A percentile compares a stretch with the other conserved stretches of the same genome.
phyloP scores from a whole-genome alignment of 768 basidiomycete species.

The Tricholoma hemisulphureum region DNA sequence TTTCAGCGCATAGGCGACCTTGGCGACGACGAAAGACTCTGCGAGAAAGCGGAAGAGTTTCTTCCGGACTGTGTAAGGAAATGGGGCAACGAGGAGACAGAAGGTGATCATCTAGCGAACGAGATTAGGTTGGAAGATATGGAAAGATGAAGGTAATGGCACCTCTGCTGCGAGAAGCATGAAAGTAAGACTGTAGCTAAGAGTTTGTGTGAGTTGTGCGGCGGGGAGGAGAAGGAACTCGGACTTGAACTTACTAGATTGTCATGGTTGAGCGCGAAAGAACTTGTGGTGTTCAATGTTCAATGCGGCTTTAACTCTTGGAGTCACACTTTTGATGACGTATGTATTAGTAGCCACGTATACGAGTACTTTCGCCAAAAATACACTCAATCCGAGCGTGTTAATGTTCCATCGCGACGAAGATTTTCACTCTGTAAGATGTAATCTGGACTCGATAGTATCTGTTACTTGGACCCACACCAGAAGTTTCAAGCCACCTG shows the following conservation, averaged over 20 bases:
- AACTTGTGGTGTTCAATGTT: too few species aligned
- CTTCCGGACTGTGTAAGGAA: slow-evolving; percentile 77
- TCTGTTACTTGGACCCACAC: too few species aligned
- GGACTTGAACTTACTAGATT: slow-evolving; percentile 48
- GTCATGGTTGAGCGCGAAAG: slow-evolving; percentile 36
- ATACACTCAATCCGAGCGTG: too few species aligned
- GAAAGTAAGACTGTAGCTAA: slow-evolving; percentile 78
- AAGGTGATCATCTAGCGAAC: slow-evolving; percentile 71
- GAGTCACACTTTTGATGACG: too few species aligned
- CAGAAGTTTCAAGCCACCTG: too few species aligned
- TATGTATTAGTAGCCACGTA: too few species aligned
- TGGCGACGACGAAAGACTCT: slow-evolving; percentile 69
- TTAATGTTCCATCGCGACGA: too few species aligned
- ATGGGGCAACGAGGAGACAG: slow-evolving; percentile 77
- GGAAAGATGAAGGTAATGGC: slow-evolving; percentile 3
- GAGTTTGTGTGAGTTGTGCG: slow-evolving; percentile 27
- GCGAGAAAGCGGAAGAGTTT: slow-evolving; percentile 70
- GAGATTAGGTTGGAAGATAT: neutral
- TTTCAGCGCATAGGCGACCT: slow-evolving; percentile 87
- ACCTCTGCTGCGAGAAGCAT: slow-evolving; percentile 77
- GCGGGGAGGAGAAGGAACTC: neutral
- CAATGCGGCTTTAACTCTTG: too few species aligned
- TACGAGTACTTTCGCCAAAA: too few species aligned
- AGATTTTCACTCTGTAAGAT: too few species aligned
- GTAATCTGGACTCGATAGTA: too few species aligned